Base-by-base conservation (phyloP, 192 early-diverging fungal genomes). In the Gaertneriomyces sp. region DNA sequence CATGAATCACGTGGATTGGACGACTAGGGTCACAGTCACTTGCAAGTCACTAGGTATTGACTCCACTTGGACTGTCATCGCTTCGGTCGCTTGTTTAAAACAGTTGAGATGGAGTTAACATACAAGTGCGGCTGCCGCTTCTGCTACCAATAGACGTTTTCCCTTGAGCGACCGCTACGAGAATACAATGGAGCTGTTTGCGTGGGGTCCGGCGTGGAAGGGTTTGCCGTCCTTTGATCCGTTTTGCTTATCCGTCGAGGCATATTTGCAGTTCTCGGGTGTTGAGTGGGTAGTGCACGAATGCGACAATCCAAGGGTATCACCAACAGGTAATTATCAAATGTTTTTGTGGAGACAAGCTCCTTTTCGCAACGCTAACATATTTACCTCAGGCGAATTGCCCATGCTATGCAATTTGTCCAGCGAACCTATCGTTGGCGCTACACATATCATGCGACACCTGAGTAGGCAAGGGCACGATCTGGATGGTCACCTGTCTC, bases 221-320 rank as follows among this genome's bases (percentile, higher is more conserved):
- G 25, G 25, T 33, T 73, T 81, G 25, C 76, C 83, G 14, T 89
- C 89, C 1, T 86, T 90, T 58, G 89, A 93, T 52, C 86, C 91
- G 7, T 80, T 79, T 6, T 91, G 88, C 71, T 68, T 90, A 12
- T 76, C 87, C 17, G 53, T 85, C 9, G 60, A 68, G 47, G 67
- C 85, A 4, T 90, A 89, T 58, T 65, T 93, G 57, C 69, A 84
- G 17, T 56, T 87, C 44, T 66, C 73, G 6, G 65, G 76, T 38
- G 78, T 75, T 11, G 70, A 82, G 17, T 91, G 84, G 68, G 71
- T 75, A 16, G 69, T 86, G 53, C 79, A 86, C 44, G 75, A 82
- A 25, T 82, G 78, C 65, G 84, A 81, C 68, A 79, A 88, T 61
- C 75, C 88, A 11, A 71, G 75, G 45, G 68, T 86, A 16, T 88